A percentile compares a stretch with the other conserved stretches of the same genome.
Evolutionary conservation across 2,329 filamentous ascomycete species (phyloP).

Genomic region (Monosporascus sp.): DNA sequence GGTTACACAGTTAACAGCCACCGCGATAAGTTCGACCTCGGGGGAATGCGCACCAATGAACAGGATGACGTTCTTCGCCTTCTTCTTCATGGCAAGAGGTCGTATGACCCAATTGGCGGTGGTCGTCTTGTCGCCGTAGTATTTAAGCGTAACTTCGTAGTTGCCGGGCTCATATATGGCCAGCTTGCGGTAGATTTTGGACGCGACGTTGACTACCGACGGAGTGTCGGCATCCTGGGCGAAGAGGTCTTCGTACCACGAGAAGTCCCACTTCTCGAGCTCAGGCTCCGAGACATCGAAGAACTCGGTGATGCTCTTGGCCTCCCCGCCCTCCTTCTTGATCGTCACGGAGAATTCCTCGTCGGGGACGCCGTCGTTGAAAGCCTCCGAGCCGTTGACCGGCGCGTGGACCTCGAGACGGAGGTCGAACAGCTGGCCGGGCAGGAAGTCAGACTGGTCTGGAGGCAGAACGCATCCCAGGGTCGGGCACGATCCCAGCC

Average conservation of each 20-base stretch:
- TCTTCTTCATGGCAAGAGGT: constrained; percentile 62
- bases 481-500: constrained; percentile 53
- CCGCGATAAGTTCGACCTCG: neutral
- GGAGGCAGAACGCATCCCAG: constrained; percentile 58
- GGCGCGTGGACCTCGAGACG: constrained; percentile 79
- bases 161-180: constrained; percentile 74
- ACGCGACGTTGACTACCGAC: constrained; percentile 72
- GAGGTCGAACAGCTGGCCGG: constrained; percentile 80
- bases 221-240: constrained; percentile 65
- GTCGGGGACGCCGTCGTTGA: constrained; percentile 62
- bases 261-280: constrained; percentile 77
- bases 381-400: constrained; percentile 76
- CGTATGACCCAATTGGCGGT: constrained; percentile 74
- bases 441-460: constrained; percentile 72
- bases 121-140: constrained; percentile 69
- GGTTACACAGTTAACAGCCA: neutral
- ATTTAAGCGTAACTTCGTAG: constrained; percentile 71
- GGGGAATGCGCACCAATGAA: constrained; percentile 62
- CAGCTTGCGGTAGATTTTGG: constrained; percentile 72
- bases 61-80: constrained; percentile 79
- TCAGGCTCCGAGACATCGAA: constrained; percentile 67
- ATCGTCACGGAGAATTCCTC: constrained; percentile 73
- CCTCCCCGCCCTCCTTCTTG: constrained; percentile 52
- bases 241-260: constrained; percentile 82
- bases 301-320: constrained; percentile 56